Evolutionary conservation across 345 rosid species (phyloP), one percentile per base, ranked within the genome.

Genomic region (Erodium maritimum): DNA sequence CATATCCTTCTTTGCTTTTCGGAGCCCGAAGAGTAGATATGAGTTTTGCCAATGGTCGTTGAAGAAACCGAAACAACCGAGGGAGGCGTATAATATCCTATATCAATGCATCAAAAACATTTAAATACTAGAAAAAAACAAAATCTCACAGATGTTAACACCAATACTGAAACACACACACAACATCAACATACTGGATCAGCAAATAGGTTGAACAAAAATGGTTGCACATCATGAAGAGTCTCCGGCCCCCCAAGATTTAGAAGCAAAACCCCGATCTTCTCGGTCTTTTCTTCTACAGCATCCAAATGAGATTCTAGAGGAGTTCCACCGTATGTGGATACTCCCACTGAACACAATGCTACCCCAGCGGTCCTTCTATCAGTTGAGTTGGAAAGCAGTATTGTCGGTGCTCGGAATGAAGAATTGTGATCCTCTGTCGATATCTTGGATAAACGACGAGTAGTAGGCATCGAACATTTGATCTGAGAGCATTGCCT

Each of bases 31-130:
- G 71, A 17, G 83, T 75, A 63, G 96, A 93, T 59, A 93, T 93
- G 20, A 89, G 74, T 45, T 85, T 63, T 1, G 95, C 99, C 60
- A 89, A 59, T 17, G 99, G 84, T 42, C 77, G 67, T 69, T 87
- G 96, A 50, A 89, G 86, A 77, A 89, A 87, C 75, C 65, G 82
- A 78, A 93, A 89, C 54, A 73, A 75, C 71, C 96, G 80, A 0
- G 99, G 96, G 59, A 86, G 91, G 53, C 95, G 59, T 61, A 93
- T 89, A 34, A 93, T 93, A 71, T 93, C 99, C 99, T 93, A 61
- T 56, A 69, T 7, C 55, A 68, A 19, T 61, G 53, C 22, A 55
- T 6, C 4, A 50, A 0, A 17, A 51, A 8, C 52, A 58, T 52
- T 42, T 19, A 48, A 1, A 21, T 33, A 34, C 18, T n/a, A 50